Evolutionary conservation across 2,329 filamentous ascomycete genomes (phyloP), one percentile per base, ranked within the genome.

Genomic region (Stagonosporopsis tanaceti): DNA sequence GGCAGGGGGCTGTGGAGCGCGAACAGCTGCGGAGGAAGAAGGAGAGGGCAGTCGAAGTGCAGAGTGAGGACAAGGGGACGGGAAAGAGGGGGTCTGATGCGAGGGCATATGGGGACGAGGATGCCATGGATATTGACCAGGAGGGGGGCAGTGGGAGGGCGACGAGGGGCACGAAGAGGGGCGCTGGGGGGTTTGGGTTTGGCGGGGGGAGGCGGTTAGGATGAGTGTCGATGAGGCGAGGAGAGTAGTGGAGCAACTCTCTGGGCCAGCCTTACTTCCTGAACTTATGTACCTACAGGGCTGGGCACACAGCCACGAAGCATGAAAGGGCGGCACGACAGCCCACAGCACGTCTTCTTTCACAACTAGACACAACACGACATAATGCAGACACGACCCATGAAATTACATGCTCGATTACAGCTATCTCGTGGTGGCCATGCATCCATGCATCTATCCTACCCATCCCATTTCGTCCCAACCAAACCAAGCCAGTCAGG

Each of bases 1-100:
- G 86, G 64, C 61, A 66, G 8, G 73, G 75, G 9, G 79, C 80
- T 1, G 69, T 75, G 50, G 70, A 75, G 50, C 68, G 78, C 28
- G 70, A 81, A 71, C 71, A 77, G 69, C 70, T 77, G 67, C 75
- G 76, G 68, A 64, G 73, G 62, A 78, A 77, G 76, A 77, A 67
- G 68, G 77, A 71, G 59, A 66, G 75, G 50, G 77, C 79, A 44
- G 61, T 79, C 28, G 76, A 76, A 45, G 63, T 71, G 60, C 63
- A 63, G 58, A 50, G 40, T 9, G 71, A 75, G 6, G 72, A 75
- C 39, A 74, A 74, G 64, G 50, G 59, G 6, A 39, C 47, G n/a
- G 66, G 62, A 54, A 71, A 71, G 60, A 57, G 66, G 27, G 65
- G 62, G 15, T n/a, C 50, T 9, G 34, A 17, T 25, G 20, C 27